Evolutionary conservation across 2,329 filamentous ascomycete species (phyloP), one percentile per base, ranked within the genome.

Genomic region (Aspergillus brasiliensis): DNA sequence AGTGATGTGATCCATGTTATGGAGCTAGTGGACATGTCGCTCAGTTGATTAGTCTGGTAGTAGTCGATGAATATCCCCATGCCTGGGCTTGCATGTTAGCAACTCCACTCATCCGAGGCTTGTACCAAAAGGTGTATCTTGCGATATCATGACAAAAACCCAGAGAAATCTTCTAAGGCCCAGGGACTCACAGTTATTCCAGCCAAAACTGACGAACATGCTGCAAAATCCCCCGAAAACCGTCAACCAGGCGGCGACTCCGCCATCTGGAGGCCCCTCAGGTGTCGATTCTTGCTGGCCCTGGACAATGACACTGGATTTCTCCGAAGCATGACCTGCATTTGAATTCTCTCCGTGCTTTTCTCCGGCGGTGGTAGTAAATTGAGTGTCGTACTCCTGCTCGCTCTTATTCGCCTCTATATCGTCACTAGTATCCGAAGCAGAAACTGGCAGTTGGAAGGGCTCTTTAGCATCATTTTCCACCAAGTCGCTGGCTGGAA

Each of bases 201-300:
- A 83, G 21, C 82, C 82, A 68, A 83, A 83, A 62, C 76, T 81
- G 56, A 78, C 77, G 64, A 84, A 84, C 49, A 83, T 63, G 55
- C 75, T 77, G 27, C 74, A 78, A 67, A 78, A 82, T 0, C 73
- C 77, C 28, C 82, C 82, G 1, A 80, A 65, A 64, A 88, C 84
- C 1, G 82, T 81, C 38, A 69, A 56, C 73, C 73, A 76, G 46
- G 73, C 73, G n/a, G 67, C 52, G 5, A 65, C 13, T 3, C 73
- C 73, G 46, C 72, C 72, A 57, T 76, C 73, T 21, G 71, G 71
- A 6, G 70, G 67, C 11, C 61, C 65, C 8, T 62, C 64, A 27
- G 56, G 56, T 19, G 56, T 53, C 17, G 56, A 51, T 21, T 61
- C 52, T 23, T 44, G 51, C 8, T 57, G 27, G 61, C 54, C 44